Percentiles rank a stretch among this genome's conserved stretches.
Conservation (phyloP, 108 stramenopile genomes). For the Fragilariopsis cylindrus region DNA sequence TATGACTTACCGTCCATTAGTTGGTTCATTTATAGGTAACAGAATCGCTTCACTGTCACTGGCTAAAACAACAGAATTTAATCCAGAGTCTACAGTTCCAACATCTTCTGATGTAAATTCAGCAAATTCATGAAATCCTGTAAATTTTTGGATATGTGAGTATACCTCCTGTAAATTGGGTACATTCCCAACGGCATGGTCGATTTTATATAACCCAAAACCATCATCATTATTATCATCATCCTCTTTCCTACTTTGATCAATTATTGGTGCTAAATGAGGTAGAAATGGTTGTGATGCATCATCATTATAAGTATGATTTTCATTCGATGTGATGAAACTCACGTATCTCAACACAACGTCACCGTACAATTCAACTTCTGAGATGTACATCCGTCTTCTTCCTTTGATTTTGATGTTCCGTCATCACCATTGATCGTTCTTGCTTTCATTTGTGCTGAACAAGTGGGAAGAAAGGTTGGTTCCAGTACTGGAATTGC, state of each 20-base stretch:
- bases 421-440: no score
- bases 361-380: conserved; percentile 62
- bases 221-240: conserved; percentile 3
- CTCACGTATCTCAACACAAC: conserved; percentile 62
- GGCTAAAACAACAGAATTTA: conserved; percentile 83
- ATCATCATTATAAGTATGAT: not conserved
- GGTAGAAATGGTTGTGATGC: conserved; percentile 49
- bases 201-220: conserved; percentile 54
- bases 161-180: conserved; percentile 47
- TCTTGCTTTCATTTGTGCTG: conserved; percentile 9
- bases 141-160: conserved; percentile 53
- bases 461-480: conserved; percentile 38
- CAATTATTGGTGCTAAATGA: conserved; percentile 44
- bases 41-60: conserved; percentile 66
- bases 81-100: conserved; percentile 82
- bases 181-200: conserved; percentile 80
- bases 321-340: conserved; percentile 10
- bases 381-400: conserved; percentile 37
- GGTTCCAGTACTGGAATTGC: conserved; percentile 58
- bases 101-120: conserved; percentile 87
- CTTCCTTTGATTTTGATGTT: no score
- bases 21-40: conserved; percentile 86
- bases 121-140: conserved; percentile 84
- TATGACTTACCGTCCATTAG: conserved; percentile 36
- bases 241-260: not conserved